These are phyloP conservation scores for Fusarium tuaranense DNA, from an alignment of 2,329 filamentous ascomycete species.

Conservation along the genomic window DNA sequence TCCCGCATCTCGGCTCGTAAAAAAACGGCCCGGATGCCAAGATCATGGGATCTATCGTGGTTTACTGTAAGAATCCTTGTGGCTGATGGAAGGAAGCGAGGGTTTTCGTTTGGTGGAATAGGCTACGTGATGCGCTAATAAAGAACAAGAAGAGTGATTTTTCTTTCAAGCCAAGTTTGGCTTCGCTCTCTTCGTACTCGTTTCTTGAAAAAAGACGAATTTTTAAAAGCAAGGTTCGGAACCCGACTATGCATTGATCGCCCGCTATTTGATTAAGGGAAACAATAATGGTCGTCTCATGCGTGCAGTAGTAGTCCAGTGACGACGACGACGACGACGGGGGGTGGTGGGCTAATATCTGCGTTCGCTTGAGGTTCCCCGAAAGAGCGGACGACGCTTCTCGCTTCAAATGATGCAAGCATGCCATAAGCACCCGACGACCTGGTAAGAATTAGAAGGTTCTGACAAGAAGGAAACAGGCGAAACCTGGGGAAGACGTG, in stretches of 20 bases:
- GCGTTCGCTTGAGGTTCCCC: background rate
- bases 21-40: background rate
- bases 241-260: background rate
- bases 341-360: background rate
- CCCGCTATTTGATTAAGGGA: background rate
- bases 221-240: background rate
- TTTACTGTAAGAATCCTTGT: background rate
- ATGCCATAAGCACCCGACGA: slow-evolving; percentile 7
- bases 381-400: background rate
- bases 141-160: background rate
- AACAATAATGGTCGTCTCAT: background rate
- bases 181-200: background rate
- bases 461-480: background rate
- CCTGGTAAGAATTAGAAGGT: background rate
- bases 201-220: background rate
- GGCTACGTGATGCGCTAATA: background rate
- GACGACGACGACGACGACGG: background rate
- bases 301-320: background rate
- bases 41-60: background rate
- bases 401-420: background rate
- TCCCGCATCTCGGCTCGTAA: slow-evolving; percentile 1
- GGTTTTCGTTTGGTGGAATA: background rate
- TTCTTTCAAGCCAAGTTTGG: background rate
- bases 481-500: background rate
- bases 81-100: background rate